Evolutionary conservation across 768 basidiomycete genomes (phyloP).

Genomic region (Tephrocybe sp.): DNA sequence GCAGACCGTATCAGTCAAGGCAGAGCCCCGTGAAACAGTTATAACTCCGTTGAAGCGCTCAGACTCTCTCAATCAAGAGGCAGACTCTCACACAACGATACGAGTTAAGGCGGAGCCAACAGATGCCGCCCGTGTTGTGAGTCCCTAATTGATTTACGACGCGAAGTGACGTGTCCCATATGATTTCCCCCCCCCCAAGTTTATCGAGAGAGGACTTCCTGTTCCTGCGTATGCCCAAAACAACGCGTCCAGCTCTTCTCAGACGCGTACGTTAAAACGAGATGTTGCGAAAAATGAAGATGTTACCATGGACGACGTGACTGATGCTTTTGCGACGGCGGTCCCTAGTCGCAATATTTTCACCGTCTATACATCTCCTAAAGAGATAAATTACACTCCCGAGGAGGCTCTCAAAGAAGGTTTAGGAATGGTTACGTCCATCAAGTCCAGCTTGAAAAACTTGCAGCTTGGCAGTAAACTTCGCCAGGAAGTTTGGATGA

Average conservation of each 20-base stretch:
- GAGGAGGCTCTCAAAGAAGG: slow-evolving; percentile 51
- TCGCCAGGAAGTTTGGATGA: slow-evolving; percentile 56
- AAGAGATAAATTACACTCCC: slow-evolving; percentile 46
- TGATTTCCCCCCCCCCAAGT: slow-evolving; percentile 10
- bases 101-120: slow-evolving; percentile 30
- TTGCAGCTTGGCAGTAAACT: slow-evolving; percentile 53
- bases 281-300: slow-evolving; percentile 7
- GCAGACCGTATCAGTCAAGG: slow-evolving; percentile 15
- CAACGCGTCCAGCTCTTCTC: slow-evolving; percentile 2
- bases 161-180: slow-evolving; percentile 1
- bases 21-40: slow-evolving; percentile 16
- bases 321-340: background rate
- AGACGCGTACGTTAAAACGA: background rate
- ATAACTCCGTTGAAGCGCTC: slow-evolving; percentile 11
- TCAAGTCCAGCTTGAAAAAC: slow-evolving; percentile 40
- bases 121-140: slow-evolving; percentile 26
- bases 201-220: slow-evolving; percentile 25
- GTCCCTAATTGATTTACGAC: slow-evolving; percentile 8
- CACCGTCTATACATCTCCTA: slow-evolving; percentile 32
- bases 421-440: slow-evolving; percentile 47
- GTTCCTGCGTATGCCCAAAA: slow-evolving; percentile 20
- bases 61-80: slow-evolving; percentile 11
- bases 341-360: slow-evolving; percentile 25
- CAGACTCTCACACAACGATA: background rate
- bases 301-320: slow-evolving; percentile 14